These are phyloP conservation scores for Cicer judaicum DNA, from an alignment of 306 rosid species.

Conservation along the genomic window DNA sequence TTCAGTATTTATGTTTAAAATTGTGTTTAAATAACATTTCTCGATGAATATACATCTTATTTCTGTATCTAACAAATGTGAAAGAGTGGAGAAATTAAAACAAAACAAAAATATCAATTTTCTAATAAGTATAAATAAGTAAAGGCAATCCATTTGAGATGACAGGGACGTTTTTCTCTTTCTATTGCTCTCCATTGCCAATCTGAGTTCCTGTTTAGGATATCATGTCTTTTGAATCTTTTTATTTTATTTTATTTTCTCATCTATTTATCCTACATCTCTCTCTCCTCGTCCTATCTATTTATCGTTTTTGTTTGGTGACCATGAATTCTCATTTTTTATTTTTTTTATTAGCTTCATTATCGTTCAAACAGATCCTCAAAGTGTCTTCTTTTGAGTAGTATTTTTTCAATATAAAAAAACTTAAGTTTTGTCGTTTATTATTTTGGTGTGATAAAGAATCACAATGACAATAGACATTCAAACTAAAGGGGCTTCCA, in stretches of 20 bases:
- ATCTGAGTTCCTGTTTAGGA: slow-evolving; percentile 28
- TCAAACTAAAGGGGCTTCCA: too few species aligned
- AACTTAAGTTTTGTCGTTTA: background rate
- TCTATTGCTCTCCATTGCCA: slow-evolving; percentile 27
- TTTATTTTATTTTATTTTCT: background rate
- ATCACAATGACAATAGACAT: too few species aligned
- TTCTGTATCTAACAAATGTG: background rate
- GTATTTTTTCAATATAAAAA: background rate
- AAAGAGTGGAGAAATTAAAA: background rate
- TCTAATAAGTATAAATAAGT: background rate
- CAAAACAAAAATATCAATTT: background rate
- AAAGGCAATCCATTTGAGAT: slow-evolving; percentile 45
- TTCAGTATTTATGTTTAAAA: too few species aligned
- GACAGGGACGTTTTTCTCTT: slow-evolving; percentile 48
- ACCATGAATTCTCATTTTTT: slow-evolving; percentile 9
- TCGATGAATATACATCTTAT: background rate
- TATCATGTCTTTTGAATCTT: background rate
- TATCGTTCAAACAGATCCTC: slow-evolving; percentile 27
- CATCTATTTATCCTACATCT: background rate
- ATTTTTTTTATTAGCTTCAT: background rate
- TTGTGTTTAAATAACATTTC: too few species aligned
- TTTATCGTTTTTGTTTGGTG: slow-evolving; percentile 47
- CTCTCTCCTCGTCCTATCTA: slow-evolving; percentile 42
- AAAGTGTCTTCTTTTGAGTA: background rate
- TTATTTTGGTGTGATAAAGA: background rate